These are phyloP conservation scores for Strobilomyces dryophilus DNA, from an alignment of 768 basidiomycete genomes.

Conservation along the genomic window DNA sequence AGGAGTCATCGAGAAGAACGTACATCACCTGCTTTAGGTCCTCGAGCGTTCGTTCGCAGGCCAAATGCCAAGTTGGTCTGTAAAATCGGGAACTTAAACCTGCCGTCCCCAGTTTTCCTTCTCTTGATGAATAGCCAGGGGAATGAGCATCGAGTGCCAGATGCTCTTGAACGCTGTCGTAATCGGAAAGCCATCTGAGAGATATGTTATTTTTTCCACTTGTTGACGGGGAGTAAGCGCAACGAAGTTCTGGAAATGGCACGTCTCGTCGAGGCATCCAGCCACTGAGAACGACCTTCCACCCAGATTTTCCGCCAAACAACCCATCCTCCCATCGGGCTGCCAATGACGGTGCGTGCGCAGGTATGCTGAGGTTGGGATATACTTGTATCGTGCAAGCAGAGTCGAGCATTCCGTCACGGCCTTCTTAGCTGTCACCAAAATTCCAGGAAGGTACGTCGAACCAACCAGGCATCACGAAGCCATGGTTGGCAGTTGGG, in stretches of 20 bases:
- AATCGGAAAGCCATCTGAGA: slow-evolving; percentile 49
- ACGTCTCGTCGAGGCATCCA: slow-evolving; percentile 85
- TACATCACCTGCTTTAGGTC: slow-evolving; percentile 69
- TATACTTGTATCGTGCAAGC: no score
- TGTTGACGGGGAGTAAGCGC: slow-evolving; percentile 16
- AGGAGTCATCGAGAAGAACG: slow-evolving; percentile 33
- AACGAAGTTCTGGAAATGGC: slow-evolving; percentile 69
- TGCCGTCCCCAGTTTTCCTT: slow-evolving; percentile 18
- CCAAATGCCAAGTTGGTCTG: slow-evolving; percentile 61
- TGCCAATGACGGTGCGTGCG: slow-evolving; percentile 49
- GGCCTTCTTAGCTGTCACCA: slow-evolving; percentile 69
- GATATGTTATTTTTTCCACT: slow-evolving; percentile 2
- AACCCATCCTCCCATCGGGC: slow-evolving; percentile 24
- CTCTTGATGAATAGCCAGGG: slow-evolving; percentile 17
- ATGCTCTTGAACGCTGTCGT: no score
- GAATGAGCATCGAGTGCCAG: slow-evolving; percentile 32
- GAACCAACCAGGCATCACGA: slow-evolving; percentile 78
- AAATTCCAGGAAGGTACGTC: slow-evolving; percentile 70
- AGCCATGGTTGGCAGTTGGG: slow-evolving; percentile 74
- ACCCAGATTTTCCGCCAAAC: slow-evolving; percentile 35
- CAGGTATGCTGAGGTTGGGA: slow-evolving; percentile 34
- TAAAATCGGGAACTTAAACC: slow-evolving; percentile 72
- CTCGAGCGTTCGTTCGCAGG: slow-evolving; percentile 58
- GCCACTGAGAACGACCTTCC: slow-evolving; percentile 67
- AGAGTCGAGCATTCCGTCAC: slow-evolving; percentile 53